A percentile compares a stretch with the other conserved stretches of the same genome.
These are phyloP conservation scores for Rusavskia elegans DNA, from an alignment of 495 filamentous ascomycete species.

Conservation along the genomic window DNA sequence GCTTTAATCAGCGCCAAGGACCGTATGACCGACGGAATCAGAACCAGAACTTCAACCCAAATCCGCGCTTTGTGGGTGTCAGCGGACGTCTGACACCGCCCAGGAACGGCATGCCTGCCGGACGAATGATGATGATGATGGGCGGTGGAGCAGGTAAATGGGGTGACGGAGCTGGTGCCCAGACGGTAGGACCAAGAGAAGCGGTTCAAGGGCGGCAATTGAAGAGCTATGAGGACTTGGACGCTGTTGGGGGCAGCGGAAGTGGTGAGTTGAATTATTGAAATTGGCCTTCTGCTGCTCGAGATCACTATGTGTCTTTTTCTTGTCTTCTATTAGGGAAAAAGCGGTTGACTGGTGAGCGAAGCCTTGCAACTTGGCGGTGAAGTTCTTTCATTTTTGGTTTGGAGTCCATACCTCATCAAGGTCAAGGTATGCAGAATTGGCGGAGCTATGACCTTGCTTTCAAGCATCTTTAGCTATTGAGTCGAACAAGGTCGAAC, in stretches of 20 bases:
- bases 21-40: constrained; percentile 41
- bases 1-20: constrained; percentile 32
- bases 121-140: constrained; percentile 2
- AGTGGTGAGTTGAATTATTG: constrained; percentile 49
- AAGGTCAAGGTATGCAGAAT: too few species aligned
- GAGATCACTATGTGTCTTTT: background rate
- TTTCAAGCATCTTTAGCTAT: too few species aligned
- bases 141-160: constrained; percentile 34
- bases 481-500: too few species aligned
- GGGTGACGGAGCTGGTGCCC: constrained; percentile 48
- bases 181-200: constrained; percentile 64
- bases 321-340: background rate
- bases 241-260: constrained; percentile 47
- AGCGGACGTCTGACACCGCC: constrained; percentile 22
- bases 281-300: background rate
- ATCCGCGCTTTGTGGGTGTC: constrained; percentile 14
- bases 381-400: too few species aligned
- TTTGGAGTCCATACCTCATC: too few species aligned
- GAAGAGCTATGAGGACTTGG: constrained; percentile 93
- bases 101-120: constrained; percentile 9
- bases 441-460: too few species aligned
- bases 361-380: too few species aligned
- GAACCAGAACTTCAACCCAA: background rate
- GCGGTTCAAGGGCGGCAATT: constrained; percentile 79
- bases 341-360: too few species aligned